These are phyloP conservation scores for Cetradonia linearis DNA, from an alignment of 495 filamentous ascomycete genomes.

Conservation along the genomic window DNA sequence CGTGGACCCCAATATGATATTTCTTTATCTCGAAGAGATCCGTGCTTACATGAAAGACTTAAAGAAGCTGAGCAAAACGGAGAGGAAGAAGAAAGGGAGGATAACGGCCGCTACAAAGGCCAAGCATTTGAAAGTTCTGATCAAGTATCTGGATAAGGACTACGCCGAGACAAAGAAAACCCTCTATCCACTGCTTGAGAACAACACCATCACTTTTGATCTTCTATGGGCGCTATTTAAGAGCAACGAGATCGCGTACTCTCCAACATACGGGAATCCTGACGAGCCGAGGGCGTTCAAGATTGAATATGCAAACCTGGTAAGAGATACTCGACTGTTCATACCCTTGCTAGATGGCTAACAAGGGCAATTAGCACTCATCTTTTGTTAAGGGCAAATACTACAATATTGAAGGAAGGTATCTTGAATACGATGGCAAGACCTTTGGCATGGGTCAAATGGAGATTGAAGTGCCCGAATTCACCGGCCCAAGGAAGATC, in stretches of 20 bases:
- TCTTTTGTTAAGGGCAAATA: conserved; percentile 67
- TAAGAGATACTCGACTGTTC: not conserved
- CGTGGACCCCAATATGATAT: conserved; percentile 79
- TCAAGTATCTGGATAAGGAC: conserved; percentile 75
- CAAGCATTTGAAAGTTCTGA: conserved; percentile 63
- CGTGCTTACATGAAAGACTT: conserved; percentile 54
- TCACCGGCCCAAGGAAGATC: conserved; percentile 79
- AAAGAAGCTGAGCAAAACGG: conserved; percentile 48
- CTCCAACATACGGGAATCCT: conserved; percentile 63
- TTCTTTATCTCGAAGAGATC: conserved; percentile 76
- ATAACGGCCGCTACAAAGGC: conserved; percentile 46
- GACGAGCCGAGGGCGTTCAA: conserved; percentile 89
- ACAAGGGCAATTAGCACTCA: conserved; percentile 36
- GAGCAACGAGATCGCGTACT: conserved; percentile 76
- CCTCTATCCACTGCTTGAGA: conserved; percentile 71
- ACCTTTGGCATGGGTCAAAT: conserved; percentile 61
- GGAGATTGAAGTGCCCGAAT: conserved; percentile 60
- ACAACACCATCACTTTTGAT: conserved; percentile 82
- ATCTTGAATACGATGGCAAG: conserved; percentile 78
- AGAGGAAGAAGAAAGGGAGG: conserved; percentile 56
- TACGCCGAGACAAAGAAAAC: conserved; percentile 71
- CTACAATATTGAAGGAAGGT: conserved; percentile 74
- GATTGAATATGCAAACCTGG: conserved; percentile 64
- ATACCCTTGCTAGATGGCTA: not conserved
- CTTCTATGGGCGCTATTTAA: conserved; percentile 87